Evolutionary conservation across 257 asterid genomes (phyloP).

Genomic region (Solanum bulbocastanum): DNA sequence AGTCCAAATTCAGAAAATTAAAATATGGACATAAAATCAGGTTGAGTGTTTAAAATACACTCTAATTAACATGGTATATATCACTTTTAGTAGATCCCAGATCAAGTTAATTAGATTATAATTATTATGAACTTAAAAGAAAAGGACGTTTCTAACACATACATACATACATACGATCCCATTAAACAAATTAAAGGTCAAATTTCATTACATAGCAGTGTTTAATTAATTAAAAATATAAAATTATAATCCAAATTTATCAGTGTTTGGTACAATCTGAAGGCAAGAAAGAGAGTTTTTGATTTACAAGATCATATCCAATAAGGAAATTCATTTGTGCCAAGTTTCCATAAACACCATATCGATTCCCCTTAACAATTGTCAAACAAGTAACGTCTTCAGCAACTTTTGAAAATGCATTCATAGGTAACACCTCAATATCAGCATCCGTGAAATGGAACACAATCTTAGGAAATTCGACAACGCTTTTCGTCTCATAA

Average conservation of each 20-base stretch:
- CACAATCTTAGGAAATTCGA: constrained; percentile 9
- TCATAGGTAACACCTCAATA: constrained; percentile 14
- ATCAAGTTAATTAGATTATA: too few relatives aligned
- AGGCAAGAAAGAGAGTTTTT: constrained; percentile 16
- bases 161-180: neutral
- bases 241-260: neutral
- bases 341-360: constrained; percentile 38
- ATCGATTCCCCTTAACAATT: neutral
- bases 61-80: too few relatives aligned
- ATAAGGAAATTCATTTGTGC: constrained; percentile 30
- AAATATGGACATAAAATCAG: too few relatives aligned
- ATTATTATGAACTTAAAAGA: too few relatives aligned
- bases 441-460: constrained; percentile 44
- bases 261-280: constrained; percentile 29
- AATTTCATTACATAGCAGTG: neutral
- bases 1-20: too few relatives aligned
- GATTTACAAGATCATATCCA: constrained; percentile 41
- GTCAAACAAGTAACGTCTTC: constrained; percentile 32
- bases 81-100: too few relatives aligned
- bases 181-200: neutral
- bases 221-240: neutral
- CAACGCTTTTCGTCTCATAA: neutral
- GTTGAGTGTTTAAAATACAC: too few relatives aligned
- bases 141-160: neutral
- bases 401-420: constrained; percentile 24